Percentiles rank a stretch among this genome's conserved stretches.
Evolutionary conservation across 2,329 filamentous ascomycete genomes (phyloP).

Genomic region (Triangularia setosa): DNA sequence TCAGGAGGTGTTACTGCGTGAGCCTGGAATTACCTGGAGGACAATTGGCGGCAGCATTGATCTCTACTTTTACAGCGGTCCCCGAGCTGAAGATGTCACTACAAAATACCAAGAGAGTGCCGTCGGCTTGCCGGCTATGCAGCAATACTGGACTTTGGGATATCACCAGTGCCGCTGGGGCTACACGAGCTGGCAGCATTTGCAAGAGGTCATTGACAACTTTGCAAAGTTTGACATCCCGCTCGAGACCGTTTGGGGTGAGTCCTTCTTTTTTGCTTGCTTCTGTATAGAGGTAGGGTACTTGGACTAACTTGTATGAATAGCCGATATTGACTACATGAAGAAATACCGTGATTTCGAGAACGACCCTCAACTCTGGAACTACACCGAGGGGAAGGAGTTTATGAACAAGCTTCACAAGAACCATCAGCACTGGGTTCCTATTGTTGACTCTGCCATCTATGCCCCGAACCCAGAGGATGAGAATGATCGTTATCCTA

Average conservation of each 20-base stretch:
- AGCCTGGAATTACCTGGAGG: constrained; percentile 66
- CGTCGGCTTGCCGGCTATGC: constrained; percentile 69
- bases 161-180: constrained; percentile 84
- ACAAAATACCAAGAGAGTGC: constrained; percentile 65
- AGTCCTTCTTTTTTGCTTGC: background rate
- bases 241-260: constrained; percentile 66
- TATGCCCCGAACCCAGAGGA: constrained; percentile 72
- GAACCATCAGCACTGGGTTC: constrained; percentile 63
- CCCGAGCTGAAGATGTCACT: constrained; percentile 63
- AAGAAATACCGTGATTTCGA: constrained; percentile 59
- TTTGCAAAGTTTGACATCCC: constrained; percentile 63
- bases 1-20: constrained; percentile 65
- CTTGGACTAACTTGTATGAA: constrained; percentile 34
- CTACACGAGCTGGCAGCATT: constrained; percentile 67
- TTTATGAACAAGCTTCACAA: constrained; percentile 60
- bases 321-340: constrained; percentile 67
- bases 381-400: constrained; percentile 53
- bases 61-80: constrained; percentile 74
- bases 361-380: constrained; percentile 54
- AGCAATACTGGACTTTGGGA: constrained; percentile 77
- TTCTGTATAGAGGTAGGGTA: background rate
- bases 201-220: constrained; percentile 63
- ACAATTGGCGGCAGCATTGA: constrained; percentile 73
- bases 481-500: constrained; percentile 56
- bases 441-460: constrained; percentile 69